Conservation (phyloP, 1,284 basidiomycete genomes). For the Austroboletus olivaceoglutinosus region DNA sequence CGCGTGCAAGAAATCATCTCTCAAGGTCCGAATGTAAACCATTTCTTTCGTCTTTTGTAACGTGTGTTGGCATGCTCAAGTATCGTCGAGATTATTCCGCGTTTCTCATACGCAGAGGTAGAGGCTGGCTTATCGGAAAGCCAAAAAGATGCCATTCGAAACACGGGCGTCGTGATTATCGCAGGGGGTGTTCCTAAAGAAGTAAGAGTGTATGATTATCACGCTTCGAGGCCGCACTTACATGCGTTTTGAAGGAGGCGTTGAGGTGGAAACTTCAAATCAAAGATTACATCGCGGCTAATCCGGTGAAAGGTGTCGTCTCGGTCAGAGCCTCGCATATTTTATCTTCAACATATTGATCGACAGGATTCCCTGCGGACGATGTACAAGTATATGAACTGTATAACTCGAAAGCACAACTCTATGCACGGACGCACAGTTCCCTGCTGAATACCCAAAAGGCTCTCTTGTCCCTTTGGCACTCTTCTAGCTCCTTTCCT, state of each 20-base stretch:
- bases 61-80: not conserved
- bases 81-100: conserved; percentile 52
- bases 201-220: conserved; percentile 27
- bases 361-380: conserved; percentile 58
- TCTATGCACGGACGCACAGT: conserved; percentile 54
- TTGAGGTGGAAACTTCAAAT: conserved; percentile 59
- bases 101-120: conserved; percentile 51
- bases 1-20: conserved; percentile 46
- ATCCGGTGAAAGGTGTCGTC: conserved; percentile 51
- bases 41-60: not conserved
- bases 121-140: conserved; percentile 39
- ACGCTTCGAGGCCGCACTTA: not conserved
- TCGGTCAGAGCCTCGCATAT: not conserved
- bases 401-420: conserved; percentile 65
- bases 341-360: not conserved
- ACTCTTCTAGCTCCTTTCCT: conserved; percentile 37
- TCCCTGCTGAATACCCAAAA: conserved; percentile 50
- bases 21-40: conserved; percentile 40
- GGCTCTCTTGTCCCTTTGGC: conserved; percentile 62
- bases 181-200: conserved; percentile 56
- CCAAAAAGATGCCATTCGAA: conserved; percentile 48
- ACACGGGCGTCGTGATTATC: conserved; percentile 59
- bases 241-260: conserved; percentile 46
- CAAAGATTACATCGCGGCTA: conserved; percentile 53
- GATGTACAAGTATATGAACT: conserved; percentile 74